Percentiles rank a stretch among this genome's conserved stretches.
Evolutionary conservation across 2,329 filamentous ascomycete species (phyloP).

Genomic region (Talaromyces sp.): DNA sequence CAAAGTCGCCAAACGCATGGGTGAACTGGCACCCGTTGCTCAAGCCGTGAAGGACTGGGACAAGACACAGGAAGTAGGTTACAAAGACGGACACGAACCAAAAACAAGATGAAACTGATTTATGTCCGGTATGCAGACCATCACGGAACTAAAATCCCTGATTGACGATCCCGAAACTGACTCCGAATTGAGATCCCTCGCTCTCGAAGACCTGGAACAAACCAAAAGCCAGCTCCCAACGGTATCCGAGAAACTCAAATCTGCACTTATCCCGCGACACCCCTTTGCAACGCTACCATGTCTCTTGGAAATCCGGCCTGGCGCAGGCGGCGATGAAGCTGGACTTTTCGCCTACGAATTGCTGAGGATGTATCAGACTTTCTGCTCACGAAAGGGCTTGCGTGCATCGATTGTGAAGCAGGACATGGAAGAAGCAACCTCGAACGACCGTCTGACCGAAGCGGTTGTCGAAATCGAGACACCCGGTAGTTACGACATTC

Average conservation of each 20-base stretch:
- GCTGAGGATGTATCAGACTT: constrained; percentile 82
- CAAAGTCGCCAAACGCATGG: constrained; percentile 55
- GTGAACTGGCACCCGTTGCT: constrained; percentile 53
- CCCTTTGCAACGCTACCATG: constrained; percentile 88
- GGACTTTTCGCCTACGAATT: constrained; percentile 84
- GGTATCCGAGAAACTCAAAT: constrained; percentile 67
- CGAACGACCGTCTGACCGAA: constrained; percentile 72
- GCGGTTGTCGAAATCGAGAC: constrained; percentile 80
- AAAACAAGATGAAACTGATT: constrained; percentile 11
- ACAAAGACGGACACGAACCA: not conserved
- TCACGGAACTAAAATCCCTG: constrained; percentile 69
- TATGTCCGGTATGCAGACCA: constrained; percentile 40
- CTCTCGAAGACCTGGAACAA: constrained; percentile 65
- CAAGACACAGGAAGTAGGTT: constrained; percentile 52
- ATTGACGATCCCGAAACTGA: constrained; percentile 65
- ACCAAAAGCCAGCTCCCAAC: constrained; percentile 60
- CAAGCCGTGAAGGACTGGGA: constrained; percentile 57
- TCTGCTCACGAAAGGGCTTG: constrained; percentile 68
- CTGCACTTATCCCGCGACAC: constrained; percentile 77
- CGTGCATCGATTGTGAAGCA: constrained; percentile 71
- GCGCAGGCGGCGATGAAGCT: constrained; percentile 87
- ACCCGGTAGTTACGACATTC: constrained; percentile 71
- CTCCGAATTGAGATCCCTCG: constrained; percentile 57
- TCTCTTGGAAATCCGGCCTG: constrained; percentile 85
- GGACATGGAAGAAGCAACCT: constrained; percentile 65